Base-by-base conservation (phyloP, 805 yeast species). In the Candida ficus region DNA sequence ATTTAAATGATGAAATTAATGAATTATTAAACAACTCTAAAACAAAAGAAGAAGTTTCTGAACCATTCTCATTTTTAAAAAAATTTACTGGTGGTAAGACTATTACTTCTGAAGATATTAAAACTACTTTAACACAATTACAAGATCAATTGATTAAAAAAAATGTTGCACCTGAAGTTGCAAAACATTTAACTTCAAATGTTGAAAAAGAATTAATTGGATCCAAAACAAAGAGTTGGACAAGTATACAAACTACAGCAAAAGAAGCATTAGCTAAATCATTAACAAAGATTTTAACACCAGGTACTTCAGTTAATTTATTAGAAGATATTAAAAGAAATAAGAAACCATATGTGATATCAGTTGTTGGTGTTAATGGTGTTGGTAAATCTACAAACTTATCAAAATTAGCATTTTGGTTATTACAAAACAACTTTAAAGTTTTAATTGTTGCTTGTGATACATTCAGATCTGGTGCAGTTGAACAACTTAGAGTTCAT, bases 401-500 rank as follows among this genome's bases (percentile, higher is more conserved):
- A 46, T 93, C 98, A 20, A 91, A 91, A 62, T 66, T 91, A 38
- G 98, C 96, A 2, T 91, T 86, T 61, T 91, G 99, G 99, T 71
- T 91, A 38, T 65, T 91, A 42, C 97, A 93, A 57, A 91, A 93
- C 61, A 80, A 91, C 56, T 72, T 86, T 60, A 78, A 76, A 49
- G 95, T 91, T 1, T 70, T 91, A 38, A 84, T 91, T 53, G 95
- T 95, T 18, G 99, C 99, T 0, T 91, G 98, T 66, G 99, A 91
- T 66, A 93, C 99, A 1, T 91, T 91, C 66, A 75, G 99, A 63
- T 87, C 96, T 1, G 99, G 99, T 38, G 99, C 99, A 1, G 97
- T 91, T n/a, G 98, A 91, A 61, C 99, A 91, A 64, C 70, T 91
- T 45, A 79, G 93, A 50, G 96, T 90, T 2, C 99, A 91, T 64